Percentiles rank a stretch among this genome's conserved stretches.
Evolutionary conservation across 805 yeast species (phyloP).

Genomic region (Ogataea angusta): DNA sequence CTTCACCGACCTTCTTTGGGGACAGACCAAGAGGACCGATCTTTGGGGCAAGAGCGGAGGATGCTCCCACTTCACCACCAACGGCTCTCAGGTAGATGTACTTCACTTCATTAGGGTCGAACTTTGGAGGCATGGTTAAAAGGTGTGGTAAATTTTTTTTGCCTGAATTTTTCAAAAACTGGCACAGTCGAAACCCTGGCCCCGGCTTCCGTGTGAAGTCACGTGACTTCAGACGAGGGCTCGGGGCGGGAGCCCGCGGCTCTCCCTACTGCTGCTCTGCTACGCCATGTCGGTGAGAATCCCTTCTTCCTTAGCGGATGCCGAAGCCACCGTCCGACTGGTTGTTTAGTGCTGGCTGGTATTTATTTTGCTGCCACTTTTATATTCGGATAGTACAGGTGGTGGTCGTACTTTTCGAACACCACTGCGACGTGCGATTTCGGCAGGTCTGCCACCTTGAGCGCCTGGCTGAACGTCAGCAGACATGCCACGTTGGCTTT

Average conservation of each 20-base stretch:
- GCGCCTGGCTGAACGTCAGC: slow-evolving; percentile 16
- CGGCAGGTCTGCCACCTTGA: slow-evolving; percentile 14
- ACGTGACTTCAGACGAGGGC: slow-evolving; percentile 14
- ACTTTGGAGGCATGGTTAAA: slow-evolving; percentile 88
- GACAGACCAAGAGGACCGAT: slow-evolving; percentile 99
- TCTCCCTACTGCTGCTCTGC: neutral
- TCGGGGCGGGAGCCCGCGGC: neutral
- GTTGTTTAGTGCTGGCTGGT: neutral
- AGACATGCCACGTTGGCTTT: slow-evolving; percentile 33
- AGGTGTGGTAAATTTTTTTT: slow-evolving; percentile 10
- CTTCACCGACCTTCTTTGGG: slow-evolving; percentile 99
- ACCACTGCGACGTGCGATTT: slow-evolving; percentile 17
- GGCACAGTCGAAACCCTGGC: neutral
- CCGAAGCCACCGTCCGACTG: slow-evolving; percentile 53
- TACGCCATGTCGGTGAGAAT: slow-evolving; percentile 53
- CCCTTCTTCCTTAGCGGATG: slow-evolving; percentile 54
- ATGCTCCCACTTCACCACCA: slow-evolving; percentile 99
- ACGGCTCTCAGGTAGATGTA: slow-evolving; percentile 98
- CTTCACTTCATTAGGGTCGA: slow-evolving; percentile 98
- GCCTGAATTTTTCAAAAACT: slow-evolving; percentile 5
- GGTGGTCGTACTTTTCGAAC: slow-evolving; percentile 36
- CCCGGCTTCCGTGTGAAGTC: slow-evolving; percentile 1
- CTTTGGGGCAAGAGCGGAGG: slow-evolving; percentile 99
- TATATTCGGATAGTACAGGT: slow-evolving; percentile 46
- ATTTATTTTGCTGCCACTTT: slow-evolving; percentile 15